Base-by-base conservation (phyloP, 2,329 filamentous ascomycete genomes). In the Xylaria sp. region DNA sequence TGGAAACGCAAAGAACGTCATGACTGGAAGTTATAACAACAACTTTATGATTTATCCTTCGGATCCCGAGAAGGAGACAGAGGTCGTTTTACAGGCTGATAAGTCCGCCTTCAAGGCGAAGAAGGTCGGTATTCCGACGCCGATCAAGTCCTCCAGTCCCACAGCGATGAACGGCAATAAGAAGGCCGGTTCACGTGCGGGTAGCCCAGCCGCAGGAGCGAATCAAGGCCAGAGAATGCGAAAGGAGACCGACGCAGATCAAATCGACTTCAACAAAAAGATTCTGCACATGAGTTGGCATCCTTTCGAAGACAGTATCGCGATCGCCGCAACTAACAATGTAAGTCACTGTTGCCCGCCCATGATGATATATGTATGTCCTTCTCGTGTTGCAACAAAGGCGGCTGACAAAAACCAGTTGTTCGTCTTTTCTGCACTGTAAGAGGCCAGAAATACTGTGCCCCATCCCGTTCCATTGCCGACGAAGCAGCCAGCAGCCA, bases 21-120 rank as follows among this genome's bases (percentile, higher is more conserved):
- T 99, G 94, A 99, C 94, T 4, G 94, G 94, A 69, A 97, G 92
- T 73, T 99, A 99, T 81, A 99, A 99, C 83, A 99, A 99, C 80
- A 99, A 99, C 79, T 97, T 99, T 81, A 99, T 99, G 94, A 99
- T 99, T 72, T 99, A 97, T 75, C 94, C 94, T 3, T 94, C 92
- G 30, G 93, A 97, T 70, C 90, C 92, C 5, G 91, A 93, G 67
- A 95, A 95, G 78, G 94, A 99, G 73, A 93, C 93, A 2, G 94
- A 99, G 76, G 92, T 99, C 52, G 94, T 99, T 52, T 80, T 99
- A 59, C 94, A 99, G 76, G 94, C 94, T 46, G 94, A 99, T 75
- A 99, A 99, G 80, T 96, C 92, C 59, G 94, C 94, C 9, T 99
- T 99, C 85, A 99, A 99, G 79, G 94, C 94, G 42, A 99, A 99